Evolutionary conservation across 2,329 filamentous ascomycete genomes (phyloP), one percentile per base, ranked within the genome.

Genomic region (Sporothrix schenckii): DNA sequence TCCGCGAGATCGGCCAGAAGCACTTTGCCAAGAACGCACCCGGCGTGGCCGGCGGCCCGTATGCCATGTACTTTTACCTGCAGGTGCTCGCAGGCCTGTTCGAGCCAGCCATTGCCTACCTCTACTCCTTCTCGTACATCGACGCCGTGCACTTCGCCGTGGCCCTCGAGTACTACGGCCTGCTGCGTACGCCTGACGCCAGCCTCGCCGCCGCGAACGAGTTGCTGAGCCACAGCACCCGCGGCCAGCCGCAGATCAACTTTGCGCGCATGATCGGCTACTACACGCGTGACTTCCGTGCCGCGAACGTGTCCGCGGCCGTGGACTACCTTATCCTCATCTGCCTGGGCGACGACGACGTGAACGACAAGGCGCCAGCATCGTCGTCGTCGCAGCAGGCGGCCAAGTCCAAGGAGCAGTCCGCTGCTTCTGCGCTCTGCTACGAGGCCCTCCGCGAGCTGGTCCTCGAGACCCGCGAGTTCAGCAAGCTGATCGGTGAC

Each of bases 121-220:
- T 99, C 21, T 97, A 97, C 78, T 88, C 89, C 61, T 95, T 97
- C 81, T 92, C 93, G 66, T 96, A 97, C 76, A 89, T 97, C 60
- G 94, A 97, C 74, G 94, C 94, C 30, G 92, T 97, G 65, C 96
- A 99, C 83, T 97, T 98, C 77, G 93, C 93, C 27, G 90, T 98
- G 76, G 93, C 91, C 0, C 86, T 99, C 58, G 89, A 90, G 75
- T 97, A 91, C 81, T 97, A 97, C 78, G 94, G 94, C 16, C 84
- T 99, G 72, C 83, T 99, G 72, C 91, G 94, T 49, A 92, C 97
- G 39, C 91, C 93, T 49, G 92, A 97, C 79, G 93, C 93, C 73
- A 66, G 65, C 49, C 61, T 72, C 24, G 87, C 88, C 75, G 87
- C 88, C 11, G 89, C 91, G 66, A 91, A 91, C 77, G 92, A 96